Percentiles rank a stretch among this genome's conserved stretches.
phyloP scores from a whole-genome alignment of 495 filamentous ascomycete genomes.

The Lasiosphaeria hispida region DNA sequence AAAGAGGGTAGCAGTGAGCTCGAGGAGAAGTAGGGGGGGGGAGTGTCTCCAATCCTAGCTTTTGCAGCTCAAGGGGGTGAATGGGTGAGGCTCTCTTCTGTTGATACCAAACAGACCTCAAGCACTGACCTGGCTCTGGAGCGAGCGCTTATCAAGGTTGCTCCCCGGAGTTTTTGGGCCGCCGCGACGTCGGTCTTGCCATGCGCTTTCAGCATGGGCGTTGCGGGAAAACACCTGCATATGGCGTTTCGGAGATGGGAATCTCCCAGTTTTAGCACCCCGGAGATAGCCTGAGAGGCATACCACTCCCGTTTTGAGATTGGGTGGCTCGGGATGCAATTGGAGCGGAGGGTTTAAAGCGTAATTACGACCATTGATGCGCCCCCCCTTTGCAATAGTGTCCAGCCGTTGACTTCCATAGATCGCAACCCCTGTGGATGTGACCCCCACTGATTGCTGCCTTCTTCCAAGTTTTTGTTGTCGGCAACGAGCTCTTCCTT shows the following conservation, averaged over 20 bases:
- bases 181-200: no score
- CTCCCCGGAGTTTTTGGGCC: no score
- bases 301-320: neutral
- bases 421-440: constrained; percentile 1
- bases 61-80: no score
- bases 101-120: no score
- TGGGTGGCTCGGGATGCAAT: neutral
- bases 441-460: constrained; percentile 9
- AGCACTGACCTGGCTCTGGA: no score
- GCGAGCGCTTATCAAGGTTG: no score
- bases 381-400: neutral
- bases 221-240: no score
- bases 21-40: no score
- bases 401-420: constrained; percentile 12
- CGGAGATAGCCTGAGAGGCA: neutral
- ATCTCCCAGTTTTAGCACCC: neutral
- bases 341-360: constrained; percentile 6
- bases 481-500: neutral
- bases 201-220: no score
- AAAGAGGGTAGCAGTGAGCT: no score
- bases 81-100: no score
- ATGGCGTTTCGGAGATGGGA: neutral
- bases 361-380: neutral
- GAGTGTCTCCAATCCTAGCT: no score
- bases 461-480: neutral